Evolutionary conservation across 352 stramenopile genomes (phyloP).

Genomic region (Phytophthora quininea): DNA sequence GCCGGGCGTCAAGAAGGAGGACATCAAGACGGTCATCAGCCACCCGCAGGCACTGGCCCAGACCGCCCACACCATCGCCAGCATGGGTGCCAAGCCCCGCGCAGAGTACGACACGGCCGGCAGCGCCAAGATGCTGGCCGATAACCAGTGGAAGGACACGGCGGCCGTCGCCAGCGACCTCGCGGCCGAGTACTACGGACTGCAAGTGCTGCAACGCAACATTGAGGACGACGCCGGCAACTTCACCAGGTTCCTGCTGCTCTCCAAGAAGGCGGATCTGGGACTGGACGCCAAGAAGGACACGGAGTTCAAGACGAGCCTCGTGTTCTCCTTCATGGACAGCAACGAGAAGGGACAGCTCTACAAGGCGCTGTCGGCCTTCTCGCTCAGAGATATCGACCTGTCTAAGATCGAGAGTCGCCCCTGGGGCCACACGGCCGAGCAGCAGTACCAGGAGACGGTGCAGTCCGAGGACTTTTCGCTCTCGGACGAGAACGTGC

Average conservation of each 20-base stretch:
- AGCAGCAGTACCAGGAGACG: conserved; percentile 52
- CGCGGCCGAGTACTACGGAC: conserved; percentile 93
- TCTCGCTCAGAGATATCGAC: conserved; percentile 78
- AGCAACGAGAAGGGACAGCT: conserved; percentile 73
- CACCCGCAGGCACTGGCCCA: conserved; percentile 97
- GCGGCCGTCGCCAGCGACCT: conserved; percentile 96
- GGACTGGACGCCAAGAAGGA: conserved; percentile 37
- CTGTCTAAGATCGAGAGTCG: conserved; percentile 83
- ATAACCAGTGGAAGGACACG: conserved; percentile 84
- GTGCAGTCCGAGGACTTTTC: conserved; percentile 92
- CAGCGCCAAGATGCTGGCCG: conserved; percentile 96
- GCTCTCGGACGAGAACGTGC: conserved; percentile 72
- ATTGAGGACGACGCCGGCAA: conserved; percentile 74
- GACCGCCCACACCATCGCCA: conserved; percentile 94
- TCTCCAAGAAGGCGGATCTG: conserved; percentile 71
- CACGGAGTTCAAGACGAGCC: conserved; percentile 80
- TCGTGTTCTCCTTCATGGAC: conserved; percentile 84
- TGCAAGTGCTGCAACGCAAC: conserved; percentile 82
- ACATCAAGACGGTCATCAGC: conserved; percentile 96
- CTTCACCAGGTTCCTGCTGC: conserved; percentile 92
- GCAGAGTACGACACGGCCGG: conserved; percentile 97
- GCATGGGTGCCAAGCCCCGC: conserved; percentile 75
- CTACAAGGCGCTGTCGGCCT: conserved; percentile 75
- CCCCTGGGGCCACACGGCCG: conserved; percentile 68
- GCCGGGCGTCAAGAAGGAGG: conserved; percentile 78